Conservation (phyloP, 148 eudicot species). For the Vaccinium vitisidaea region DNA sequence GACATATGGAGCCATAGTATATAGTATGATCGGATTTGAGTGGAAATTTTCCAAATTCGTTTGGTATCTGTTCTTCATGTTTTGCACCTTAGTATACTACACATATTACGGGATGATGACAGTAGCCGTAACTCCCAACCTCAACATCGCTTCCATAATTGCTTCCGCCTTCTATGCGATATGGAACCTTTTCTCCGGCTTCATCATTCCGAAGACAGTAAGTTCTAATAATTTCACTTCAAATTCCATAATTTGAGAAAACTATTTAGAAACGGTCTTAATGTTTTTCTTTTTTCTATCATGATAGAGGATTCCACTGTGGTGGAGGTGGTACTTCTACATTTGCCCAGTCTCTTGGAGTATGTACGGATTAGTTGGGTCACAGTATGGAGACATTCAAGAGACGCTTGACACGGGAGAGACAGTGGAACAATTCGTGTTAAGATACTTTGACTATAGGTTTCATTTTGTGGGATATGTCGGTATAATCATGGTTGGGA, state of each 20-base stretch:
- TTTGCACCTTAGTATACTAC: slow-evolving; percentile 61
- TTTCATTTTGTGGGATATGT: slow-evolving; percentile 46
- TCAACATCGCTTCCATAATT: slow-evolving; percentile 51
- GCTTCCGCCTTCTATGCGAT: slow-evolving; percentile 54
- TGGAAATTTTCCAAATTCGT: slow-evolving; percentile 58
- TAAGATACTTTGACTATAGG: slow-evolving; percentile 45
- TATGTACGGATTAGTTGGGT: slow-evolving; percentile 54
- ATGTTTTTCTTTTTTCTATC: not conserved
- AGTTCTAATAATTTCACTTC: not conserved
- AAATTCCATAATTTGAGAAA: not conserved
- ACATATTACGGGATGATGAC: slow-evolving; percentile 72
- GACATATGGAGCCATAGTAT: slow-evolving; percentile 47
- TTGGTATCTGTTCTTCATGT: slow-evolving; percentile 65
- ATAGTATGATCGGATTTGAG: slow-evolving; percentile 62
- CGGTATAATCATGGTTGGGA: slow-evolving; percentile 42
- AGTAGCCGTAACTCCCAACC: slow-evolving; percentile 64
- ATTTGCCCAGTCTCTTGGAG: slow-evolving; percentile 60
- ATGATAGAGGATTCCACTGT: slow-evolving; percentile 37
- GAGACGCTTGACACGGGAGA: slow-evolving; percentile 27
- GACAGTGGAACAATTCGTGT: slow-evolving; percentile 35
- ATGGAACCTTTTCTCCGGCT: slow-evolving; percentile 47
- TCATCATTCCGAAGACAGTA: slow-evolving; percentile 35
- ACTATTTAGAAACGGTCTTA: not conserved
- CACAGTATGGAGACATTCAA: slow-evolving; percentile 51
- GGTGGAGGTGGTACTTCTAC: slow-evolving; percentile 81